These are phyloP conservation scores for Micractinium sp. DNA, from an alignment of 139 green algal genomes.

Conservation along the genomic window DNA sequence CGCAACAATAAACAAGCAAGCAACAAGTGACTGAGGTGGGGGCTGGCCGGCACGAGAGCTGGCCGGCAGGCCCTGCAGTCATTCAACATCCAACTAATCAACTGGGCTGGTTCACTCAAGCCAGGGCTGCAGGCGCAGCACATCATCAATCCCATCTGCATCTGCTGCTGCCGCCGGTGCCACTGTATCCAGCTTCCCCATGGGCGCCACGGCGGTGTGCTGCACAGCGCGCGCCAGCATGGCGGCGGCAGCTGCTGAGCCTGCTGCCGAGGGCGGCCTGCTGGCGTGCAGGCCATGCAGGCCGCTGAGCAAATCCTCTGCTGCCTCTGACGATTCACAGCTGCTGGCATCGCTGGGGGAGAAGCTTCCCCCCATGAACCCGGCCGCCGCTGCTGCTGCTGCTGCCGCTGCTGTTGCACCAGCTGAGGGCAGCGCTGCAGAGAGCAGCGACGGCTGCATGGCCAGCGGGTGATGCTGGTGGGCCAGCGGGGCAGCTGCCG, in stretches of 20 bases:
- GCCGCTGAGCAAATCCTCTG: conserved; percentile 28
- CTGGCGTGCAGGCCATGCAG: conserved; percentile 16
- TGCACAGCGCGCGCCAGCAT: background rate
- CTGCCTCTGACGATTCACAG: conserved; percentile 17
- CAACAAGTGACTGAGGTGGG: too few relatives aligned
- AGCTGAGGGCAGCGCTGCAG: background rate
- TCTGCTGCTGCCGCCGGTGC: conserved; percentile 3
- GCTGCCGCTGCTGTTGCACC: background rate
- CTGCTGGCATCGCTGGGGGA: conserved; percentile 30
- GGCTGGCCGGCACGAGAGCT: too few relatives aligned
- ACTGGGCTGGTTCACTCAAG: background rate
- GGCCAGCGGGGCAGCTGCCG: too few relatives aligned
- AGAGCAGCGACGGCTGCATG: background rate
- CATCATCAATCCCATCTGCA: conserved; percentile 44
- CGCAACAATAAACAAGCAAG: too few relatives aligned
- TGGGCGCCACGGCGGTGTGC: background rate
- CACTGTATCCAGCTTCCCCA: too few relatives aligned
- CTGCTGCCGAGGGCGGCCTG: background rate
- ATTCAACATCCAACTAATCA: too few relatives aligned
- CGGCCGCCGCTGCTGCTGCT: background rate
- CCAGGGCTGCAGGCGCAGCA: conserved; percentile 48
- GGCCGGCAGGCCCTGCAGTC: too few relatives aligned
- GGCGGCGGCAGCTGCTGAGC: background rate
- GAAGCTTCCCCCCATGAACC: conserved; percentile 11
- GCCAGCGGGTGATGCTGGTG: too few relatives aligned